Conservation (phyloP, 2,329 filamentous ascomycete species). For the Cadophora luteo-olivacea region DNA sequence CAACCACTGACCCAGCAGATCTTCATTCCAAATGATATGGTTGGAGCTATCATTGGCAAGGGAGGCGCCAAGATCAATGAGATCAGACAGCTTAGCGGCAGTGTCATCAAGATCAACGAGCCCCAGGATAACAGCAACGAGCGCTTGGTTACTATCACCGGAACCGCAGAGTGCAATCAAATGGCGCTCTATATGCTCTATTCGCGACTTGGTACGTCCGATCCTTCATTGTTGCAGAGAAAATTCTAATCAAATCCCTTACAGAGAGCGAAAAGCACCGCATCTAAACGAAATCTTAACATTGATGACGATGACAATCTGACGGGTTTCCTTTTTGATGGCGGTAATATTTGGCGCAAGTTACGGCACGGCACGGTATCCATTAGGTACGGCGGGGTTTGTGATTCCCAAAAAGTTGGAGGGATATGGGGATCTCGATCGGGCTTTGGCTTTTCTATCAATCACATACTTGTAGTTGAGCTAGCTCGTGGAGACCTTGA, state of each 20-base stretch:
- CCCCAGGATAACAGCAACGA: conserved; percentile 99
- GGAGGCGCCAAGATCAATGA: conserved; percentile 99
- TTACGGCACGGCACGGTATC: conserved; percentile 2
- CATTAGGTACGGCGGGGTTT: conserved; percentile 1
- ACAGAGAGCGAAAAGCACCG: conserved; percentile 80
- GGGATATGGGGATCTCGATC: neutral
- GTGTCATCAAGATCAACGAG: conserved; percentile 99
- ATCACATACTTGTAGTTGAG: conserved; percentile 1
- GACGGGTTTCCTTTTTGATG: conserved; percentile 16
- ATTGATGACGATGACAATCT: conserved; percentile 21
- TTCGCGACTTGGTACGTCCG: conserved; percentile 81
- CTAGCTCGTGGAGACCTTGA: neutral
- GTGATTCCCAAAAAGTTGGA: conserved; percentile 18
- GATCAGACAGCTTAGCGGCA: conserved; percentile 94
- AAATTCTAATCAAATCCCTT: conserved; percentile 24
- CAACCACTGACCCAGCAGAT: conserved; percentile 96
- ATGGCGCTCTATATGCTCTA: conserved; percentile 99
- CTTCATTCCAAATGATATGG: conserved; percentile 99
- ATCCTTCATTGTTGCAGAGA: conserved; percentile 18
- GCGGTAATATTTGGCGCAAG: conserved; percentile 18
- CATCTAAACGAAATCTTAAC: conserved; percentile 52
- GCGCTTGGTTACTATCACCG: conserved; percentile 94
- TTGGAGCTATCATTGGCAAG: conserved; percentile 98
- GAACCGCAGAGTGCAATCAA: conserved; percentile 97
- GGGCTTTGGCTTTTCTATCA: neutral